A percentile compares a stretch with the other conserved stretches of the same genome.
phyloP scores from a whole-genome alignment of 345 rosid genomes.

The Eucalyptus virginea region DNA sequence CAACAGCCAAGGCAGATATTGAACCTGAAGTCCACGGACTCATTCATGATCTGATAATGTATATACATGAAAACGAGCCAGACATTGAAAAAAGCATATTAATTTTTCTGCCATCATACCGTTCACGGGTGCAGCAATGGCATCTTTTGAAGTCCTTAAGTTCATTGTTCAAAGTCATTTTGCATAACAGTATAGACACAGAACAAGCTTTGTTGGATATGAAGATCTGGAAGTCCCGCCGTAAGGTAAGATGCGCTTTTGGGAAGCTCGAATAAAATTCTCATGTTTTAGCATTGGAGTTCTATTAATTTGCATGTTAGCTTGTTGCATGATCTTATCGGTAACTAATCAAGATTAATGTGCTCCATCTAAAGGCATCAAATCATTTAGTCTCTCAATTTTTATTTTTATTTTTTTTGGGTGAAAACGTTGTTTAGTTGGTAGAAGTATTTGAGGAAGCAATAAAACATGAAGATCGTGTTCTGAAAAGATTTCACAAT shows the following conservation, averaged over 20 bases:
- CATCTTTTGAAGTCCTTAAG: constrained; percentile 34
- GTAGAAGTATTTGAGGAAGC: not conserved
- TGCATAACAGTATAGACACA: constrained; percentile 76
- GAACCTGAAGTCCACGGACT: constrained; percentile 64
- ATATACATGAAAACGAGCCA: constrained; percentile 63
- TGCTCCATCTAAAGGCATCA: not conserved
- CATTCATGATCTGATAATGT: constrained; percentile 54
- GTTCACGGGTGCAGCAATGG: constrained; percentile 78
- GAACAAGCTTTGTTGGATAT: constrained; percentile 76
- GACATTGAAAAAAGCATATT: constrained; percentile 83
- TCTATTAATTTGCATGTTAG: not conserved
- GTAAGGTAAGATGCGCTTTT: constrained; percentile 45
- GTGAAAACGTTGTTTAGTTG: not conserved
- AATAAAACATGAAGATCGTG: not conserved
- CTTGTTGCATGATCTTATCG: not conserved
- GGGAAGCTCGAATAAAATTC: not conserved
- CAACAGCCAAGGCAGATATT: constrained; percentile 44
- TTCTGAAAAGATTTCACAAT: not conserved
- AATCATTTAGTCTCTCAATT: not conserved
- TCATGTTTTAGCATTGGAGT: not conserved
- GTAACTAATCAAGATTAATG: not conserved
- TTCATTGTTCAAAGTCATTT: constrained; percentile 59
- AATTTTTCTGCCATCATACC: constrained; percentile 91
- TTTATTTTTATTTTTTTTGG: not conserved
- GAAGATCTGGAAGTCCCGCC: constrained; percentile 79